phyloP scores from a whole-genome alignment of 2,329 filamentous ascomycete species.

The Microcyclospora pomicola region DNA sequence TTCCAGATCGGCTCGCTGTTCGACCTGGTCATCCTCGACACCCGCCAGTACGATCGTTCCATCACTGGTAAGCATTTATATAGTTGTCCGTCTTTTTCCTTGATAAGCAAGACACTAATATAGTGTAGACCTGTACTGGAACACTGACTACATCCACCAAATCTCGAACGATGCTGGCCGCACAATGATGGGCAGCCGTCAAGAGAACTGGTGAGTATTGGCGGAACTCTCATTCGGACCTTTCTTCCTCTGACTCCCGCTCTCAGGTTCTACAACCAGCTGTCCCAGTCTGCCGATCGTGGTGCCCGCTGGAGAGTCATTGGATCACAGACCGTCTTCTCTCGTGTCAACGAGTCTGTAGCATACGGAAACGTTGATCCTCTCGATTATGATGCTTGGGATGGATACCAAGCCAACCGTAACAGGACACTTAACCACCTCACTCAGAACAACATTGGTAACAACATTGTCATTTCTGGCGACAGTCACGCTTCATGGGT shows the following conservation, averaged over 20 bases:
- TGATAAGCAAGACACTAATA: too few species aligned
- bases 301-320: constrained; percentile 58
- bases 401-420: constrained; percentile 55
- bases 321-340: constrained; percentile 58
- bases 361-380: constrained; percentile 31
- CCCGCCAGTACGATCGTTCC: constrained; percentile 52
- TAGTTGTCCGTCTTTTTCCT: too few species aligned
- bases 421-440: constrained; percentile 57
- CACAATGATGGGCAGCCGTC: constrained; percentile 55
- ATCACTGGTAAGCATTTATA: constrained; percentile 35
- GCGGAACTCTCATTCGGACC: too few species aligned
- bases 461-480: constrained; percentile 60
- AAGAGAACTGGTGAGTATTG: constrained; percentile 49
- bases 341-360: constrained; percentile 37
- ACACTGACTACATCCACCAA: constrained; percentile 25
- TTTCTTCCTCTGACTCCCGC: background rate
- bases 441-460: constrained; percentile 53
- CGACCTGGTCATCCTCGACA: constrained; percentile 56
- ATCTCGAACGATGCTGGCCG: constrained; percentile 55
- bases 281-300: constrained; percentile 36
- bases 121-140: constrained; percentile 7
- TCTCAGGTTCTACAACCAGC: constrained; percentile 41
- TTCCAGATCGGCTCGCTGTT: constrained; percentile 54
- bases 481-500: constrained; percentile 54
- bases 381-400: constrained; percentile 45